phyloP scores from a whole-genome alignment of 768 basidiomycete species.

The Panaeolus cyanescens region DNA sequence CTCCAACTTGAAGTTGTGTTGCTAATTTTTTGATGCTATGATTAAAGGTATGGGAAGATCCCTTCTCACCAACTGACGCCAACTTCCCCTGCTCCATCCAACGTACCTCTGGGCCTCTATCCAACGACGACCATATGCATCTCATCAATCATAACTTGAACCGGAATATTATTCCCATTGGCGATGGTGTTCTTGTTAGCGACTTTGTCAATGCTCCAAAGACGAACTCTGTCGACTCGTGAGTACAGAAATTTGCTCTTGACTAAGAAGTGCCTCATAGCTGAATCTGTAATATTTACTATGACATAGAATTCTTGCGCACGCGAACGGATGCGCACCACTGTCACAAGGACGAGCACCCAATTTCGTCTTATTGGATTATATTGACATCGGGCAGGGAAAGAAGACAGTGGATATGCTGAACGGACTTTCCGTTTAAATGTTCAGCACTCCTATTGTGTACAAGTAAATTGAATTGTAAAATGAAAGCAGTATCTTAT shows the following conservation, averaged over 20 bases:
- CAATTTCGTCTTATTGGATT: constrained; percentile 53
- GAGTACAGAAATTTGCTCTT: constrained; percentile 2
- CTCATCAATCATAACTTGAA: constrained; percentile 63
- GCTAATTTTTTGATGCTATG: neutral
- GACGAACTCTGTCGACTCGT: constrained; percentile 31
- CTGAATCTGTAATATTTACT: neutral
- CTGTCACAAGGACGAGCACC: constrained; percentile 40
- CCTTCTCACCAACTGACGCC: constrained; percentile 49
- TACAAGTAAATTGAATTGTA: neutral
- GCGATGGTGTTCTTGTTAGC: constrained; percentile 15
- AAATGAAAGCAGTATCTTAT: too few relatives aligned
- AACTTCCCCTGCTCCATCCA: constrained; percentile 57
- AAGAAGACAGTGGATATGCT: constrained; percentile 38
- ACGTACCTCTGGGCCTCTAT: constrained; percentile 49
- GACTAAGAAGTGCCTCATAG: neutral
- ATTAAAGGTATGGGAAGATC: constrained; percentile 57
- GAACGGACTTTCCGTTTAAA: constrained; percentile 33
- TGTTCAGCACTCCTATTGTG: too few relatives aligned
- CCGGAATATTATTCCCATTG: constrained; percentile 40
- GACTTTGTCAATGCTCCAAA: constrained; percentile 19
- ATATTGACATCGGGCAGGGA: constrained; percentile 43
- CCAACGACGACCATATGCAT: constrained; percentile 53
- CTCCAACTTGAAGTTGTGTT: too few relatives aligned
- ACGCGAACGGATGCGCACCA: constrained; percentile 43
- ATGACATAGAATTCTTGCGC: constrained; percentile 32